Percentiles rank a stretch among this genome's conserved stretches.
Evolutionary conservation across 2,329 filamentous ascomycete genomes (phyloP).

Genomic region (Tolypocladium inflatum): DNA sequence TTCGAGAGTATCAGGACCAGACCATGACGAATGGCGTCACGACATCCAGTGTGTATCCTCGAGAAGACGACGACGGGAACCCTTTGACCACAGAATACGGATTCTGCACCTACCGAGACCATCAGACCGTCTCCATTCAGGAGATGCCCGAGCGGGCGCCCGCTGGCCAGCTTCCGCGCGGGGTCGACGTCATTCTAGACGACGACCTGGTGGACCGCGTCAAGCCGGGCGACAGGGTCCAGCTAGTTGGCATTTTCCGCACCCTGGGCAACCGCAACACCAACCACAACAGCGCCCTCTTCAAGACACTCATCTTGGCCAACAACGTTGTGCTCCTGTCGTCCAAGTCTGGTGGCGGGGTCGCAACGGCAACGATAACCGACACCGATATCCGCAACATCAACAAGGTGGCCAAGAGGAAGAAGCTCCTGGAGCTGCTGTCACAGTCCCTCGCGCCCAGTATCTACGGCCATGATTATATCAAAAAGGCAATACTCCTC

Average conservation of each 20-base stretch:
- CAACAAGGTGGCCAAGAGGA: slow-evolving; percentile 94
- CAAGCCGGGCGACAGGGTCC: slow-evolving; percentile 92
- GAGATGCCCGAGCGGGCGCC: slow-evolving; percentile 98
- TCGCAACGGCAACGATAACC: slow-evolving; percentile 85
- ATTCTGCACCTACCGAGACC: slow-evolving; percentile 89
- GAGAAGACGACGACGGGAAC: slow-evolving; percentile 88
- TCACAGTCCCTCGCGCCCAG: slow-evolving; percentile 92
- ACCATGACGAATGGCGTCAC: slow-evolving; percentile 92
- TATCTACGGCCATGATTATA: slow-evolving; percentile 93
- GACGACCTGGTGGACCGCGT: slow-evolving; percentile 92
- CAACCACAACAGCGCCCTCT: slow-evolving; percentile 80
- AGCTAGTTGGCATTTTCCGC: slow-evolving; percentile 92
- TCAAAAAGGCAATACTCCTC: slow-evolving; percentile 93
- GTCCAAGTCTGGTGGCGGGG: slow-evolving; percentile 89
- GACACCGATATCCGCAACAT: slow-evolving; percentile 98
- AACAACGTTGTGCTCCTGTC: slow-evolving; percentile 94
- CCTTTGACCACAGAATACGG: slow-evolving; percentile 92
- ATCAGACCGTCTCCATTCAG: slow-evolving; percentile 96
- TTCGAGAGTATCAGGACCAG: slow-evolving; percentile 87
- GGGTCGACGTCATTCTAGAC: slow-evolving; percentile 93
- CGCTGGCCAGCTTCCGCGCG: slow-evolving; percentile 86
- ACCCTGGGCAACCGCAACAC: slow-evolving; percentile 93
- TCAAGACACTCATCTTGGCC: slow-evolving; percentile 86
- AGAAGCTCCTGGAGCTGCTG: slow-evolving; percentile 82
- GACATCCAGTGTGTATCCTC: slow-evolving; percentile 86